Evolutionary conservation across 1,284 basidiomycete species (phyloP).

Genomic region (Ustilago hordei): DNA sequence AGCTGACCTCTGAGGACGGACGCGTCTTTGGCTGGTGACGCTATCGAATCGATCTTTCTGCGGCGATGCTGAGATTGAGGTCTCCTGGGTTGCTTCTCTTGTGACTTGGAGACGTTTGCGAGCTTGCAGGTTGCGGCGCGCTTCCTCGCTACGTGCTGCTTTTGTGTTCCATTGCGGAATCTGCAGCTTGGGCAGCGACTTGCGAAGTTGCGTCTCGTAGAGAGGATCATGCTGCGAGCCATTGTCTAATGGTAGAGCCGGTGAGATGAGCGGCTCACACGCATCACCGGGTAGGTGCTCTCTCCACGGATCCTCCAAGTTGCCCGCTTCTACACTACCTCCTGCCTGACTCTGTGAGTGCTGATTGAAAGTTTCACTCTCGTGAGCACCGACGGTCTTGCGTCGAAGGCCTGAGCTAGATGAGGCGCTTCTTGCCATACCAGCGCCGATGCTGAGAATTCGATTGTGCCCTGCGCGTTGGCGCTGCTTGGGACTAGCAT

Average conservation of each 20-base stretch:
- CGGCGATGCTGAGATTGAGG: conserved; percentile 3
- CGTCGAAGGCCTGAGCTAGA: conserved; percentile 24
- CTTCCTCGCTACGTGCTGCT: conserved; percentile 28
- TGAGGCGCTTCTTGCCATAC: conserved; percentile 23
- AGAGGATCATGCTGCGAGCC: conserved; percentile 11
- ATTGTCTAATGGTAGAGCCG: conserved; percentile 34
- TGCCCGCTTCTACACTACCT: conserved; percentile 32
- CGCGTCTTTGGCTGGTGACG: conserved; percentile 19
- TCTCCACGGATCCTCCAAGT: conserved; percentile 58
- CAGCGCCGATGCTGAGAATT: conserved; percentile 26
- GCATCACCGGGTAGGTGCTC: conserved; percentile 52
- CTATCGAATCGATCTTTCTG: conserved; percentile 28
- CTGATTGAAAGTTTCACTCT: conserved; percentile 8
- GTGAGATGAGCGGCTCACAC: conserved; percentile 50
- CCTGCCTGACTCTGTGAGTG: neutral
- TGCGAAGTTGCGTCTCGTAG: conserved; percentile 23
- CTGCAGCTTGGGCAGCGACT: conserved; percentile 36
- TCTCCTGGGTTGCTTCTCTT: neutral
- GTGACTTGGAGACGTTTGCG: neutral
- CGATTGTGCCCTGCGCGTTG: conserved; percentile 31
- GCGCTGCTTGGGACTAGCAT: conserved; percentile 15
- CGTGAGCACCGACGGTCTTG: conserved; percentile 33
- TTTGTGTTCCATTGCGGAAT: conserved; percentile 48
- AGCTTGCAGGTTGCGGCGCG: conserved; percentile 12
- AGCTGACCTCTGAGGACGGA: conserved; percentile 30